Conservation (phyloP, 169 alveolate genomes). For the Besnoitia besnoiti region DNA sequence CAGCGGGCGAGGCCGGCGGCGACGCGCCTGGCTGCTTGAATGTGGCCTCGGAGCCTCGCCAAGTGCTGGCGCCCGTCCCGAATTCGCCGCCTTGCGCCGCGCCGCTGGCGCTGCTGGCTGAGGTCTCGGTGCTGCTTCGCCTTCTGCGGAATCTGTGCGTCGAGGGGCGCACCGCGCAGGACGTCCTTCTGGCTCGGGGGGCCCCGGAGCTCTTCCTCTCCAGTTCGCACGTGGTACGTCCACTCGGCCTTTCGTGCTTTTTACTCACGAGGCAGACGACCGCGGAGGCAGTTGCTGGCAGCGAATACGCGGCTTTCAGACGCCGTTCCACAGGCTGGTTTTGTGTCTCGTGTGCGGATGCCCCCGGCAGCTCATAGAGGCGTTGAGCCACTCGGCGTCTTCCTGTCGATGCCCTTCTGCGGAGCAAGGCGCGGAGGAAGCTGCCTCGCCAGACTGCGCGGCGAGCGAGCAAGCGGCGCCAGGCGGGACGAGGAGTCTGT, state of each 20-base stretch:
- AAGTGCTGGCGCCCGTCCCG: too few relatives aligned
- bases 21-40: too few relatives aligned
- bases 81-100: neutral
- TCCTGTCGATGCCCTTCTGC: neutral
- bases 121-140: neutral
- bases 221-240: neutral
- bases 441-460: neutral
- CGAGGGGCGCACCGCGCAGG: neutral
- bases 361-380: constrained; percentile 22
- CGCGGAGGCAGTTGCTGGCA: neutral
- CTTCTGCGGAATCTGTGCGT: constrained; percentile 19
- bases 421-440: neutral
- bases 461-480: neutral
- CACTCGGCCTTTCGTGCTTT: neutral
- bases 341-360: too few relatives aligned
- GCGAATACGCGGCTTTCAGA: neutral
- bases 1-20: too few relatives aligned
- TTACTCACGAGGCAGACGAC: neutral
- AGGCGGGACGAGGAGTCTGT: neutral
- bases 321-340: too few relatives aligned
- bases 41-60: too few relatives aligned
- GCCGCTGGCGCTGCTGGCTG: neutral
- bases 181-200: neutral
- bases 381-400: neutral
- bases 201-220: constrained; percentile 15